These are phyloP conservation scores for Linum trigynum DNA, from an alignment of 345 rosid genomes.

Conservation along the genomic window DNA sequence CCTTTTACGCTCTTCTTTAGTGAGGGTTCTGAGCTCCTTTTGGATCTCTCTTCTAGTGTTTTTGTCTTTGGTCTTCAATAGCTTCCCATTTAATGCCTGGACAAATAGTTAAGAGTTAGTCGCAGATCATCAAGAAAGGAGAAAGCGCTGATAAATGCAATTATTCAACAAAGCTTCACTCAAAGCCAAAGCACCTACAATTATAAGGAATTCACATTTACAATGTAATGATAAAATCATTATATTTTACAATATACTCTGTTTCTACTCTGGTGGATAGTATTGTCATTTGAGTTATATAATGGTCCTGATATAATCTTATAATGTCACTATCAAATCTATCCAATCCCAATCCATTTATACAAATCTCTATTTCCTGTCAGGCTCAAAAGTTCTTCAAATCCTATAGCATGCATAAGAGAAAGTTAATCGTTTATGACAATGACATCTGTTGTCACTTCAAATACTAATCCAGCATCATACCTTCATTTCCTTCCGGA, in stretches of 20 bases:
- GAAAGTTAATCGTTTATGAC: neutral
- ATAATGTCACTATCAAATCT: no score
- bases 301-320: no score
- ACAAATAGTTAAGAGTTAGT: neutral
- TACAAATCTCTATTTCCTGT: neutral
- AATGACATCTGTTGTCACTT: neutral
- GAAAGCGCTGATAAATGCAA: no score
- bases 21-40: slow-evolving; percentile 72
- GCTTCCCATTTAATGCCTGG: slow-evolving; percentile 69
- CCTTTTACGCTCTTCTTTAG: slow-evolving; percentile 90
- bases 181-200: no score
- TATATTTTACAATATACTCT: no score
- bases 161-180: no score
- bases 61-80: slow-evolving; percentile 72
- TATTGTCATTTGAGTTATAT: no score
- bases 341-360: no score
- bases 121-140: neutral
- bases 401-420: no score
- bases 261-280: no score
- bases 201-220: no score
- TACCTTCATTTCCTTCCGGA: slow-evolving; percentile 95
- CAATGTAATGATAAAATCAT: no score
- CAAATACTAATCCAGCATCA: neutral
- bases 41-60: slow-evolving; percentile 74
- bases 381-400: neutral